Conservation (phyloP, 805 yeast species). For the Yarrowia sp. region DNA sequence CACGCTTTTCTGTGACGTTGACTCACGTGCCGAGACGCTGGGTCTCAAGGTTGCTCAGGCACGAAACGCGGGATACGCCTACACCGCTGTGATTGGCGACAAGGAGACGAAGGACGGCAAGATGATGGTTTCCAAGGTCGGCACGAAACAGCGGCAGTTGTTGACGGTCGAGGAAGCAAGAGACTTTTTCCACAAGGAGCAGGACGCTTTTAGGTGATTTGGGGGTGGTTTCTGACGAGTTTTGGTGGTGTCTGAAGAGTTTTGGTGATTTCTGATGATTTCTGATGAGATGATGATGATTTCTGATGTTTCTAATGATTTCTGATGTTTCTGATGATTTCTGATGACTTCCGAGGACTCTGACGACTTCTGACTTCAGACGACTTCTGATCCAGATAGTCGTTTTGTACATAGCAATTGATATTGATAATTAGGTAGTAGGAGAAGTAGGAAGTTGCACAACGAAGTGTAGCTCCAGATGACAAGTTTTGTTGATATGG, state of each 20-base stretch:
- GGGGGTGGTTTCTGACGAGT: background rate
- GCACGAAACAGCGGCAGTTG: constrained; percentile 15
- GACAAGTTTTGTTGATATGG: too few species aligned
- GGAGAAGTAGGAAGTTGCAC: too few species aligned
- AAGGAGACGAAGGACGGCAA: constrained; percentile 69
- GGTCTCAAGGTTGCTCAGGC: constrained; percentile 85
- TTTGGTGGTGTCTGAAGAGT: too few species aligned
- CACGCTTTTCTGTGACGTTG: constrained; percentile 78
- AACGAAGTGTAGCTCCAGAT: too few species aligned
- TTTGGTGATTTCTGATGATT: too few species aligned
- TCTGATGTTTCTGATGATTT: too few species aligned
- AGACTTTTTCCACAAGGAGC: constrained; percentile 20
- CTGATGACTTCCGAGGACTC: too few species aligned
- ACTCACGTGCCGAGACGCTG: constrained; percentile 75
- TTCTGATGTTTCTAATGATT: too few species aligned
- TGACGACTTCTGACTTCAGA: too few species aligned
- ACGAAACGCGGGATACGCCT: constrained; percentile 73
- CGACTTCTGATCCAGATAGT: too few species aligned
- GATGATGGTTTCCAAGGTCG: constrained; percentile 57
- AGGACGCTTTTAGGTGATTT: constrained; percentile 14
- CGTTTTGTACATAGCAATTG: constrained; percentile 21
- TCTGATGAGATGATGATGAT: too few species aligned
- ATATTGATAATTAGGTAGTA: background rate
- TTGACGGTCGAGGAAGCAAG: constrained; percentile 17
- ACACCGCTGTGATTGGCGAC: constrained; percentile 85